Base-by-base conservation (phyloP, 306 rosid species). In the Purshia tridentata region DNA sequence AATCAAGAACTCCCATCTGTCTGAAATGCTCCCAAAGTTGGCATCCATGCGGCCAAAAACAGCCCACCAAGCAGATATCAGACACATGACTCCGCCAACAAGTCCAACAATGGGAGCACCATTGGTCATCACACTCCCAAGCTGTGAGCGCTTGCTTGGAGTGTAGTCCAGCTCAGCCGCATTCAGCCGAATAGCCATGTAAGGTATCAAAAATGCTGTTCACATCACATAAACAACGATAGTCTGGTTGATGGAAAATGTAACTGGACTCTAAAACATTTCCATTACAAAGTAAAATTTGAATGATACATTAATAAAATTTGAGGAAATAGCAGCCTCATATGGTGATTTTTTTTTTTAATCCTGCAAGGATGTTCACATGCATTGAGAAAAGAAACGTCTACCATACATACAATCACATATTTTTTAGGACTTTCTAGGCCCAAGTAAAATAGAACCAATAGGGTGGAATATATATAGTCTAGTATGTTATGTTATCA, bases 141-240 rank as follows among this genome's bases (percentile, higher is more conserved):
- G 79, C 63, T 78, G 77, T 3, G 98, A 89, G 54, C 71, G 88
- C 74, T 88, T 62, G 50, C 73, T 84, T 19, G 77, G 89, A 66
- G 75, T 60, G 37, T 44, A 22, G 37, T 65, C 84, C 9, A 77
- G 53, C n/a, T 77, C 87, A 20, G 84, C 86, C 77, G 80, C 82
- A 52, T 88, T 91, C 76, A 91, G 73, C 65, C 98, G 92, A 79
- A 91, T 89, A 73, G 98, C 97, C 98, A 93, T 91, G 81, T 93
- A 93, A 37, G 97, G 96, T 82, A 93, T 91, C 76, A 93, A 79
- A 83, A 93, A 89, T 69, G 96, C 97, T 91, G 89, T 70, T 67
- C 67, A 64, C 70, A 81, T 19, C 68, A 81, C 45, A 70, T 44
- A 40, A 16, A 59, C 22, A 77, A 58, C 35, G 13, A 58, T 22